These are phyloP conservation scores for Hypoxylon rubiginosum DNA, from an alignment of 2,329 filamentous ascomycete species.

Conservation along the genomic window DNA sequence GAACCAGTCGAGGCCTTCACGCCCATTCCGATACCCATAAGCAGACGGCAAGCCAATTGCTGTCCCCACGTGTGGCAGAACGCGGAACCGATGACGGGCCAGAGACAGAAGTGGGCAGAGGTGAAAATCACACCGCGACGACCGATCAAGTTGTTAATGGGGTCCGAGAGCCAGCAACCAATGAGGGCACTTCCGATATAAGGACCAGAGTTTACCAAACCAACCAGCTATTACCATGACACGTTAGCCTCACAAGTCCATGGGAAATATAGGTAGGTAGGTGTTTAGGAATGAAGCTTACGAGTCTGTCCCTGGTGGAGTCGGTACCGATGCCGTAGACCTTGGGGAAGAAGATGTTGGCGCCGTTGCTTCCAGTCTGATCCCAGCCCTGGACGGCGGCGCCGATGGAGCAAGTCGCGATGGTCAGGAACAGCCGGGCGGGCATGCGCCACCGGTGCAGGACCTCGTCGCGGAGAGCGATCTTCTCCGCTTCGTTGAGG, in stretches of 20 bases:
- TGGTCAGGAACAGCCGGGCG: conserved; percentile 73
- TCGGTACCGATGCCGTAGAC: conserved; percentile 63
- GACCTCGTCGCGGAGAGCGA: conserved; percentile 71
- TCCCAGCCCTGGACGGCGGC: conserved; percentile 80
- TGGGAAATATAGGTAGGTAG: neutral
- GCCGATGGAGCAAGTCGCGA: conserved; percentile 76
- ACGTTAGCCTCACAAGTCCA: conserved; percentile 32
- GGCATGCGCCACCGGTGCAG: conserved; percentile 78
- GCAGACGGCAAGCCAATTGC: conserved; percentile 77
- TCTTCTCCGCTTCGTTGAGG: conserved; percentile 71
- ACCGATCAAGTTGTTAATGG: conserved; percentile 72
- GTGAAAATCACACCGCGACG: conserved; percentile 79
- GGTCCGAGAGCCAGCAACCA: conserved; percentile 72
- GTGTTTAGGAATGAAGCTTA: conserved; percentile 48
- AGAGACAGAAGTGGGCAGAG: conserved; percentile 78
- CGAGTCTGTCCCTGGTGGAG: conserved; percentile 46
- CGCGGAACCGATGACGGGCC: conserved; percentile 77
- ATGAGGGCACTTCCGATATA: conserved; percentile 62
- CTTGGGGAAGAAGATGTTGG: conserved; percentile 71
- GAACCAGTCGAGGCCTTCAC: conserved; percentile 74
- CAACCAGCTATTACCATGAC: conserved; percentile 61
- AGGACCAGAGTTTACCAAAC: conserved; percentile 67
- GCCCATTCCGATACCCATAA: conserved; percentile 83
- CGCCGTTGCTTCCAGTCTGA: conserved; percentile 74
- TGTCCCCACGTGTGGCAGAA: conserved; percentile 80